These are phyloP conservation scores for Beverwykella pulmonaria DNA, from an alignment of 495 filamentous ascomycete genomes.

Conservation along the genomic window DNA sequence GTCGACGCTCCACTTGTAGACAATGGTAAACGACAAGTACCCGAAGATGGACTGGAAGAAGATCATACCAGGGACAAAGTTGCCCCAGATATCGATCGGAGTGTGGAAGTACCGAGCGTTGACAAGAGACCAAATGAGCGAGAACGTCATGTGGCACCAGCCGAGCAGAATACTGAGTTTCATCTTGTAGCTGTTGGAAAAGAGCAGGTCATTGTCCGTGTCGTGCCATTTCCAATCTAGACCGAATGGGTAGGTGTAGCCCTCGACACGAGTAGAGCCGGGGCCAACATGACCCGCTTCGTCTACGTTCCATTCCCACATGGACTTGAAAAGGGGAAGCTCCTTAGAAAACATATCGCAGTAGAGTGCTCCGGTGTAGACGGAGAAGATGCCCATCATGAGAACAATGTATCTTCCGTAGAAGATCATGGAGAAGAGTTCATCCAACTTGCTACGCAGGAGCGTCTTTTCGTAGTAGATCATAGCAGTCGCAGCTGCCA, in stretches of 20 bases:
- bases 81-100: slow-evolving; percentile 92
- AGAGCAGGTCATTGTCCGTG: slow-evolving; percentile 89
- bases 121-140: slow-evolving; percentile 86
- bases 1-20: slow-evolving; percentile 96
- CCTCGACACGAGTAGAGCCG: slow-evolving; percentile 63
- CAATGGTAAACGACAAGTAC: slow-evolving; percentile 87
- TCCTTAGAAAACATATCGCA: slow-evolving; percentile 96
- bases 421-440: slow-evolving; percentile 96
- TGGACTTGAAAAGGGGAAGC: slow-evolving; percentile 81
- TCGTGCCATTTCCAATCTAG: slow-evolving; percentile 97
- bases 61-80: slow-evolving; percentile 96
- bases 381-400: slow-evolving; percentile 95
- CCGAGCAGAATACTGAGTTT: slow-evolving; percentile 96
- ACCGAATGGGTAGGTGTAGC: slow-evolving; percentile 90
- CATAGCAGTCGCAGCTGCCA: slow-evolving; percentile 78
- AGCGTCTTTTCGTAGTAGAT: slow-evolving; percentile 93
- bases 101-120: slow-evolving; percentile 94
- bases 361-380: slow-evolving; percentile 97
- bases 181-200: slow-evolving; percentile 99
- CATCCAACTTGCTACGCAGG: slow-evolving; percentile 81
- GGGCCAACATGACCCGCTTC: slow-evolving; percentile 60
- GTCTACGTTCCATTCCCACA: slow-evolving; percentile 80
- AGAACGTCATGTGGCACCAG: slow-evolving; percentile 98
- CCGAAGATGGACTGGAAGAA: slow-evolving; percentile 99
- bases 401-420: slow-evolving; percentile 98